phyloP scores from a whole-genome alignment of 2,329 filamentous ascomycete species.

The Aspergillus sergii region DNA sequence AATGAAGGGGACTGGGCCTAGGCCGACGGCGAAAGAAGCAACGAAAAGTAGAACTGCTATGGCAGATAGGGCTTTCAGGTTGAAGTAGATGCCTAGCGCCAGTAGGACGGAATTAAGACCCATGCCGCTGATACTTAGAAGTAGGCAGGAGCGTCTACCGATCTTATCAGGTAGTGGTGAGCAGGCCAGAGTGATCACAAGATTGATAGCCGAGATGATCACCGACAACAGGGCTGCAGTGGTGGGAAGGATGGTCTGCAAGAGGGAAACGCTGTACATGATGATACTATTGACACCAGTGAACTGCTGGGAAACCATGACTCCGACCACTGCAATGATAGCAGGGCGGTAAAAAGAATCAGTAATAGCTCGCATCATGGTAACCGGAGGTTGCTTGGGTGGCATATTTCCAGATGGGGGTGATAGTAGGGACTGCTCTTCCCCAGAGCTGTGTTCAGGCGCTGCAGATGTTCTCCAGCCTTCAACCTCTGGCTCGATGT shows the following conservation, averaged over 20 bases:
- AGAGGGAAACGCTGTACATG: constrained; percentile 95
- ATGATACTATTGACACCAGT: constrained; percentile 96
- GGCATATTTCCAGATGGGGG: constrained; percentile 63
- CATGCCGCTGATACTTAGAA: constrained; percentile 83
- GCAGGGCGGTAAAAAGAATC: constrained; percentile 71
- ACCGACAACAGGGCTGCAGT: constrained; percentile 85
- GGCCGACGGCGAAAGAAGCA: constrained; percentile 82
- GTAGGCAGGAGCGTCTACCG: constrained; percentile 81
- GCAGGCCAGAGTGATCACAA: constrained; percentile 77
- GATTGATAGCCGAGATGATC: constrained; percentile 81
- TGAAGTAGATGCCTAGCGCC: constrained; percentile 76
- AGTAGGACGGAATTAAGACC: constrained; percentile 75
- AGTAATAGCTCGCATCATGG: constrained; percentile 66
- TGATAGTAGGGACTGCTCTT: constrained; percentile 71
- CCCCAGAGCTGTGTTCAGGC: constrained; percentile 45
- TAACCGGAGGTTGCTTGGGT: constrained; percentile 66
- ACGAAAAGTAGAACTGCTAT: constrained; percentile 84
- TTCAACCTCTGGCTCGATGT: constrained; percentile 74
- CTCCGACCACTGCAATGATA: constrained; percentile 80
- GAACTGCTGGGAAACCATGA: constrained; percentile 92
- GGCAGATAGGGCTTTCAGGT: constrained; percentile 74
- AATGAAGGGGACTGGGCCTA: constrained; percentile 94
- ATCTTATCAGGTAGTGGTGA: constrained; percentile 85
- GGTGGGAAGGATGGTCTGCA: constrained; percentile 77
- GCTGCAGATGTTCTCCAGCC: constrained; percentile 54